Evolutionary conservation across 2,329 filamentous ascomycete species (phyloP).

Genomic region (Trichoderma breve): DNA sequence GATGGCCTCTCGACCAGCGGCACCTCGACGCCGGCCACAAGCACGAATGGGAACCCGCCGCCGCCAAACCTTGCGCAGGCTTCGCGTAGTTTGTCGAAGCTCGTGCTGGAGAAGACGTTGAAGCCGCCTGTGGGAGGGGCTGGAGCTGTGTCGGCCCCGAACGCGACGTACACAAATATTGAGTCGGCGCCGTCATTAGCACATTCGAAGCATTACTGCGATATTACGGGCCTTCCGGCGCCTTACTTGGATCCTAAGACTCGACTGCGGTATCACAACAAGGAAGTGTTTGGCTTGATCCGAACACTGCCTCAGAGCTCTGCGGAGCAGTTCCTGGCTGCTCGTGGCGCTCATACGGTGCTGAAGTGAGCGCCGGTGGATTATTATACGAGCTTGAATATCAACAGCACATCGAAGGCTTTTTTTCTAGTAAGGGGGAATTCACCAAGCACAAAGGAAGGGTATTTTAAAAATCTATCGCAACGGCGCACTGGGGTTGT

Average conservation of each 20-base stretch:
- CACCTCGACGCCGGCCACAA: constrained; percentile 54
- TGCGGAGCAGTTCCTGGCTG: constrained; percentile 84
- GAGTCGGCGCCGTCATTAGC: constrained; percentile 88
- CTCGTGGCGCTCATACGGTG: constrained; percentile 87
- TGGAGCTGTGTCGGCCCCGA: constrained; percentile 52
- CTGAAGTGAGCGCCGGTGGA: constrained; percentile 65
- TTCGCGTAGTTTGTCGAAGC: constrained; percentile 78
- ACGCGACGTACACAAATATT: constrained; percentile 92
- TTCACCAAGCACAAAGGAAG: neutral
- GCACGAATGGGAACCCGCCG: constrained; percentile 41
- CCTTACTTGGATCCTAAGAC: constrained; percentile 96
- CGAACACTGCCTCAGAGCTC: constrained; percentile 76
- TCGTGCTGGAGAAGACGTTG: constrained; percentile 82
- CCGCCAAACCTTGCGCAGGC: constrained; percentile 82
- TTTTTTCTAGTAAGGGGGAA: neutral
- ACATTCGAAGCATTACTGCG: constrained; percentile 87
- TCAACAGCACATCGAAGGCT: neutral
- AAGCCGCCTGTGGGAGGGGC: constrained; percentile 30
- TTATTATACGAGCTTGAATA: neutral
- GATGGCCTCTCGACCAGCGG: constrained; percentile 57
- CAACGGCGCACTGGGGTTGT: neutral
- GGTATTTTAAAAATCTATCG: neutral
- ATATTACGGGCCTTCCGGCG: constrained; percentile 88
- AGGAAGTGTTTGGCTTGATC: constrained; percentile 84
- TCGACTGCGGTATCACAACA: constrained; percentile 85